Base-by-base conservation (phyloP, 1,139 yeast species). In the Nakaseomyces glabratus region DNA sequence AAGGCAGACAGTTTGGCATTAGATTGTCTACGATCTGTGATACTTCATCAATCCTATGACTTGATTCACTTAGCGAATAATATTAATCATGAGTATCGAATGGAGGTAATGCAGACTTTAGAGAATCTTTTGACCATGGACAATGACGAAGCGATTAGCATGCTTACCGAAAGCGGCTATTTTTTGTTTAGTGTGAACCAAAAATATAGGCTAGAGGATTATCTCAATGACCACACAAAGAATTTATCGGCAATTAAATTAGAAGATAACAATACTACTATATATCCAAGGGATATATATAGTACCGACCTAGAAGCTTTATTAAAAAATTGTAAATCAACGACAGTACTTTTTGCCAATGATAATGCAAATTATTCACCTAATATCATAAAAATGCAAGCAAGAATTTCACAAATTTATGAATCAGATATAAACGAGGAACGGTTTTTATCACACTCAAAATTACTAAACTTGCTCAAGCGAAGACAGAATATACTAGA, bases 321-420 rank as follows among this genome's bases (percentile, higher is more conserved):
- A 12, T 9, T 55, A 63, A 1, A 55, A 57, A 17, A 18, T n/a
- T 26, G 30, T 15, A 26, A 26, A 18, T 20, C 17, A 26, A 11
- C 18, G n/a, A 21, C 18, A 4, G 18, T 17, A 11, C 15, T 26
- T 17, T 26, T 26, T 18, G 18, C 18, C 6, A 26, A 17, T n/a
- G 30, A 26, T 11, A 26, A 26, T 17, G 21, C 17, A 17, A n/a
- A 7, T 4, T 26, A 26, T n/a, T 26, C 18, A 7, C 21, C 18
- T 8, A 26, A 18, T 11, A 26, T 26, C 8, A 7, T 26, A 15
- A 26, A 26, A 18, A 18, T 18, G 21, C 18, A 17, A 11, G 15
- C 18, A 11, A 26, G 18, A 18, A n/a, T 10, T 11, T 21, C 17
- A 15, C 17, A 26, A 18, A 26, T 17, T 15, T 18, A 26, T 18